Base-by-base conservation (phyloP, 768 basidiomycete species). In the Suillus clintonianus region DNA sequence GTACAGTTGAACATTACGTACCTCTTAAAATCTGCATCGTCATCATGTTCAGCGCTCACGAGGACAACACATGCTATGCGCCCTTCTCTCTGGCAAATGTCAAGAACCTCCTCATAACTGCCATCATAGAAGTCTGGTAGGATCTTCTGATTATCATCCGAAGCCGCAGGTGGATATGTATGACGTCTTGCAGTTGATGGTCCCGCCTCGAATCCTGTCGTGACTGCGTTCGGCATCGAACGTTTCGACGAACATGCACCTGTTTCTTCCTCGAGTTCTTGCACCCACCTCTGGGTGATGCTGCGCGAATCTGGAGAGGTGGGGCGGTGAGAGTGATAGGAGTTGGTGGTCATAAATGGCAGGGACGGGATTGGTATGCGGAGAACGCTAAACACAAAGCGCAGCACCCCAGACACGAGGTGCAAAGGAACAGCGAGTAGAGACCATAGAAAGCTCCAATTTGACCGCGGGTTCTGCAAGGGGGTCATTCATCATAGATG, bases 11-110 rank as follows among this genome's bases (percentile, higher is more conserved):
- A 41, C 6, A 41, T 59, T 1, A 69, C 84, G 27, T 30, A 90
- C 90, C 88, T 84, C 76, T 96, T 96, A 80, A 98, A 98, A 66
- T 88, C 89, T 2, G 87, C 79, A 27, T 90, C 91, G 66, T 95
- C 89, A 71, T 98, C 95, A 69, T 99, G 95, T 71, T 97, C 95
- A 42, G 88, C 88, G 69, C 91, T 94, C 62, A 94, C 88, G 36
- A 99, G 80, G 4, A 98, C 76, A 3, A 95, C 85, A 69, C 94
- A 92, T 0, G 89, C 89, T 59, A 97, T 82, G 72, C 85, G 86
- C 24, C 81, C 78, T 50, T 96, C 91, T 57, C 81, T 85, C 72
- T 94, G 86, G 64, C 93, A 91, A 43, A 75, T 71, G 59, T 85
- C 82, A 65, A 97, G 76, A 45, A 89, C 90, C 5, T 89, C 85